Base-by-base conservation (phyloP, 2,329 filamentous ascomycete species). In the Colletotrichum spinosum region DNA sequence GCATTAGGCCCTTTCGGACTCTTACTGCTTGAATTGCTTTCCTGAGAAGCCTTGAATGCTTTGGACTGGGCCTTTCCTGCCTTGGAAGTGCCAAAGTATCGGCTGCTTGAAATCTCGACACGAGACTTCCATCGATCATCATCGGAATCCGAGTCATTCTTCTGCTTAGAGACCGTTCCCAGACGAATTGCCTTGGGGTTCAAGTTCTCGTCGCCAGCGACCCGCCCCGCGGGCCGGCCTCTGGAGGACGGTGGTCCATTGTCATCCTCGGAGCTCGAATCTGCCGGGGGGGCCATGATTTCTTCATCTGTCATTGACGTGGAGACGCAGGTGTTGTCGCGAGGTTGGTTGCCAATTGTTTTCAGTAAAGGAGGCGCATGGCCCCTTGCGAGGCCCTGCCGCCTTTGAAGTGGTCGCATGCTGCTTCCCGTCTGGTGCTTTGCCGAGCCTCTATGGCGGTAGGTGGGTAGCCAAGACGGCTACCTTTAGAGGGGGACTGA, bases 51-150 rank as follows among this genome's bases (percentile, higher is more conserved):
- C 12, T 13, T 56, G 41, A 38, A 57, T 3, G 8, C 12, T 35
- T 34, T 57, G 11, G 38, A 52, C n/a, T 63, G 58, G 37, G 53
- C 58, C 42, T 38, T 39, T 8, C 58, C 63, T 11, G 1, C 2
- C 15, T 39, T 57, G 8, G 63, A 66, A 44, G 59, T 57, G 15
- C 63, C 63, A 7, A 38, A 52, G 13, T 62, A 57, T 25, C 38
- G 33, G 39, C 38, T 25, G 11, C 11, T 25, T 25, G 25, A 25
- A 25, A 63, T 53, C 10, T 63, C 41, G 10, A 48, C 42, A 17
- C 53, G 53, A 35, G 59, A 55, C 25, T 37, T 44, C 6, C 51
- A 15, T 10, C 35, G 44, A 9, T 46, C 42, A 9, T 55, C 52
- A 7, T 57, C 63, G 8, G 58, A 62, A 8, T 57, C 48, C 6